Evolutionary conservation across 1,139 yeast species (phyloP).

Genomic region (Nakaseomyces bracarensis): DNA sequence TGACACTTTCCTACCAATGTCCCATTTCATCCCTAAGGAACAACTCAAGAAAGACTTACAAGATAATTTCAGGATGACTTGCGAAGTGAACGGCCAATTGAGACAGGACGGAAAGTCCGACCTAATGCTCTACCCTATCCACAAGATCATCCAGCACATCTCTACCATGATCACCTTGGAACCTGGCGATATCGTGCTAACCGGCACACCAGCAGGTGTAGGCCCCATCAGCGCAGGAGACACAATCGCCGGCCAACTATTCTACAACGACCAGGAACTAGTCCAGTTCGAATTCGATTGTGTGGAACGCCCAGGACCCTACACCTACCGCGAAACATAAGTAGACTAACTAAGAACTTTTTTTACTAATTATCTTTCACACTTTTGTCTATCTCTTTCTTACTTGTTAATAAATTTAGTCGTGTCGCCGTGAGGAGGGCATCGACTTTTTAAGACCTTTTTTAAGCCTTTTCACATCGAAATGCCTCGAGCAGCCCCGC

Average conservation of each 20-base stretch:
- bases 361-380: too few species aligned
- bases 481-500: too few species aligned
- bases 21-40: conserved; percentile 57
- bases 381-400: too few species aligned
- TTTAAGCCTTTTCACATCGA: too few species aligned
- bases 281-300: conserved; percentile 47
- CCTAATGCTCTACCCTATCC: conserved; percentile 84
- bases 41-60: conserved; percentile 53
- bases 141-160: conserved; percentile 69
- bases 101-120: conserved; percentile 73
- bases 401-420: too few species aligned
- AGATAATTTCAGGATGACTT: conserved; percentile 37
- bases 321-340: conserved; percentile 51
- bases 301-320: conserved; percentile 75
- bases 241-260: conserved; percentile 52
- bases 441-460: too few species aligned
- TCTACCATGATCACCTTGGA: conserved; percentile 83
- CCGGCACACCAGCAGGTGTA: conserved; percentile 99
- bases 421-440: too few species aligned
- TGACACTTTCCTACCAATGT: conserved; percentile 86
- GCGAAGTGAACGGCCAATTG: conserved; percentile 60
- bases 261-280: conserved; percentile 47
- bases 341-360: too few species aligned
- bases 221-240: conserved; percentile 79
- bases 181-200: conserved; percentile 82